A percentile compares a stretch with the other conserved stretches of the same genome.
Evolutionary conservation across 2,329 filamentous ascomycete genomes (phyloP).

Genomic region (Fusarium odoratissimum): DNA sequence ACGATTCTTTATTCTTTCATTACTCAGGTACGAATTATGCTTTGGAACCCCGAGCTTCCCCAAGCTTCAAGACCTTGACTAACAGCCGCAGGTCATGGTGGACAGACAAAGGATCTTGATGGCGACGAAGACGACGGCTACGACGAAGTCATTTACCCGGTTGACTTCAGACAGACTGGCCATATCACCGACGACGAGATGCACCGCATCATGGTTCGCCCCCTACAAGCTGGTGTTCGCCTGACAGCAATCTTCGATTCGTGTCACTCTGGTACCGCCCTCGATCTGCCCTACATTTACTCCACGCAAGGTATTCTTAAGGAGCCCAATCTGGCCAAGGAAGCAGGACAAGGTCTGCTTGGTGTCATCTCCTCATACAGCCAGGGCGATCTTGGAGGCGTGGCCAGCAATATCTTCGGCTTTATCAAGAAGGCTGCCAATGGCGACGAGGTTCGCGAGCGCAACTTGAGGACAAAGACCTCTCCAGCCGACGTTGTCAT

Average conservation of each 20-base stretch:
- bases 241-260: conserved; percentile 74
- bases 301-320: conserved; percentile 76
- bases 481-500: conserved; percentile 96
- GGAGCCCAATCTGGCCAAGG: conserved; percentile 75
- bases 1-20: conserved; percentile 97
- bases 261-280: conserved; percentile 74
- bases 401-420: conserved; percentile 81
- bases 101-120: conserved; percentile 83
- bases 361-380: conserved; percentile 69
- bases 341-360: conserved; percentile 73
- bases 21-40: conserved; percentile 78
- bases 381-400: conserved; percentile 82
- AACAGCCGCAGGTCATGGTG: conserved; percentile 72
- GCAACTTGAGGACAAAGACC: conserved; percentile 87
- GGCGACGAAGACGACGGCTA: conserved; percentile 86
- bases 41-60: neutral
- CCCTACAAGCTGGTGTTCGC: conserved; percentile 66
- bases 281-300: conserved; percentile 76
- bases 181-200: conserved; percentile 88
- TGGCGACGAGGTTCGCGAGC: conserved; percentile 84
- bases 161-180: conserved; percentile 82
- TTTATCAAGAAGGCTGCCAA: conserved; percentile 90
- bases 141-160: conserved; percentile 86
- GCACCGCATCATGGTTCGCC: conserved; percentile 77
- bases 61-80: conserved; percentile 2